Percentiles rank a stretch among this genome's conserved stretches.
phyloP scores from a whole-genome alignment of 2,329 filamentous ascomycete genomes.

The Aspergillus sp. region DNA sequence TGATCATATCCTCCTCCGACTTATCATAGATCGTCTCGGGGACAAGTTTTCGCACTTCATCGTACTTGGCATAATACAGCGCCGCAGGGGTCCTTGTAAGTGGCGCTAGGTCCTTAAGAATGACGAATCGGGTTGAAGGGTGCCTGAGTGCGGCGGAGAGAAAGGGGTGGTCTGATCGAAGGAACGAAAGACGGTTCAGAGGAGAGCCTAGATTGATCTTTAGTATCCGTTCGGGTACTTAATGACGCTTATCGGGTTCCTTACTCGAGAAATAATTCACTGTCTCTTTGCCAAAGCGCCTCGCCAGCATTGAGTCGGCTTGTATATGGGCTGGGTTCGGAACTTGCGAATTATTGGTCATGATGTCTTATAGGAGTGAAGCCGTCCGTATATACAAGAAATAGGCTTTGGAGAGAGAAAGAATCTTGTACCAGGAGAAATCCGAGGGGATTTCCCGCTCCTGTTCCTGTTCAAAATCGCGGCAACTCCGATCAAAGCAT shows the following conservation, averaged over 20 bases:
- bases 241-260: neutral
- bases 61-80: constrained; percentile 67
- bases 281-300: constrained; percentile 51
- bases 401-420: neutral
- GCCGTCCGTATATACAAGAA: neutral
- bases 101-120: constrained; percentile 76
- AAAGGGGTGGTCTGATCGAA: constrained; percentile 49
- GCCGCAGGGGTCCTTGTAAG: constrained; percentile 61
- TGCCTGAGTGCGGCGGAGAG: constrained; percentile 50
- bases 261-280: constrained; percentile 54
- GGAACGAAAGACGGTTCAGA: constrained; percentile 51
- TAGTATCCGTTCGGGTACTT: neutral
- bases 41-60: constrained; percentile 69
- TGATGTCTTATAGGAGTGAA: constrained; percentile 16
- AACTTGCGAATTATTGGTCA: constrained; percentile 40
- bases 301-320: constrained; percentile 56
- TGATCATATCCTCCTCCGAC: constrained; percentile 71
- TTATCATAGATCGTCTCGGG: constrained; percentile 69
- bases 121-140: constrained; percentile 62
- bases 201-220: constrained; percentile 42
- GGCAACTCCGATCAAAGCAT: constrained; percentile 12
- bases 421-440: neutral
- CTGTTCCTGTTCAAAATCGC: neutral
- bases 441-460: neutral
- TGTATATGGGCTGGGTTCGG: constrained; percentile 60